Evolutionary conservation across 1,284 basidiomycete genomes (phyloP).

Genomic region (Austroboletus sp.): DNA sequence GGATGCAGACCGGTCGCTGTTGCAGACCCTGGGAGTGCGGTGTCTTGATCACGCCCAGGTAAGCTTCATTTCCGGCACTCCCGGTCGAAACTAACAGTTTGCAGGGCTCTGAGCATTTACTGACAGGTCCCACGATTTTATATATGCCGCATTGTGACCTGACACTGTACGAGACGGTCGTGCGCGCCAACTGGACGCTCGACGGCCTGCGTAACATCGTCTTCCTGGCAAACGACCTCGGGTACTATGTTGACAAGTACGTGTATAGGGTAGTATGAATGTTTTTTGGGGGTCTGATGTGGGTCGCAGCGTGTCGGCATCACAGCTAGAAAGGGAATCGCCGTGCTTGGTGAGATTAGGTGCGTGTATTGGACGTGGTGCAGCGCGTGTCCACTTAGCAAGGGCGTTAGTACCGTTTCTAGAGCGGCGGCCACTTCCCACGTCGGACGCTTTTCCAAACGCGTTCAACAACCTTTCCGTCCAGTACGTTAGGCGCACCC

Average conservation of each 20-base stretch:
- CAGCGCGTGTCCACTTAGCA: constrained; percentile 2
- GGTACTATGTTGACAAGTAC: constrained; percentile 42
- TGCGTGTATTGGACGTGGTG: constrained; percentile 11
- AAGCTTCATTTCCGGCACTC: constrained; percentile 16
- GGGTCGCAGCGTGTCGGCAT: constrained; percentile 34
- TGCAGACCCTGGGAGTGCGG: constrained; percentile 45
- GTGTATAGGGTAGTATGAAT: constrained; percentile 27
- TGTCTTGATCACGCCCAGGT: constrained; percentile 48
- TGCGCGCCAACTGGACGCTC: constrained; percentile 54
- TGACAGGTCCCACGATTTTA: constrained; percentile 48
- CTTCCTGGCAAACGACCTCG: constrained; percentile 43
- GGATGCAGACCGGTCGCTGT: constrained; percentile 47
- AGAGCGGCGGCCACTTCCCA: constrained; percentile 42
- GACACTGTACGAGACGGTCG: constrained; percentile 57
- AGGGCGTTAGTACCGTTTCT: constrained; percentile 40
- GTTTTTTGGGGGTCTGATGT: constrained; percentile 8
- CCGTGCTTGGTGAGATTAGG: constrained; percentile 29
- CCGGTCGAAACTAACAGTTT: constrained; percentile 9
- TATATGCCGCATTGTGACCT: constrained; percentile 76
- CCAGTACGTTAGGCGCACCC: constrained; percentile 39
- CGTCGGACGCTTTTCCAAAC: constrained; percentile 43
- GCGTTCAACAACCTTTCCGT: constrained; percentile 66
- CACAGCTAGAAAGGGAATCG: constrained; percentile 22
- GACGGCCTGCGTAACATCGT: constrained; percentile 35
- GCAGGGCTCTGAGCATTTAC: constrained; percentile 36